Base-by-base conservation (phyloP, 345 rosid species). In the Turnera subulata region DNA sequence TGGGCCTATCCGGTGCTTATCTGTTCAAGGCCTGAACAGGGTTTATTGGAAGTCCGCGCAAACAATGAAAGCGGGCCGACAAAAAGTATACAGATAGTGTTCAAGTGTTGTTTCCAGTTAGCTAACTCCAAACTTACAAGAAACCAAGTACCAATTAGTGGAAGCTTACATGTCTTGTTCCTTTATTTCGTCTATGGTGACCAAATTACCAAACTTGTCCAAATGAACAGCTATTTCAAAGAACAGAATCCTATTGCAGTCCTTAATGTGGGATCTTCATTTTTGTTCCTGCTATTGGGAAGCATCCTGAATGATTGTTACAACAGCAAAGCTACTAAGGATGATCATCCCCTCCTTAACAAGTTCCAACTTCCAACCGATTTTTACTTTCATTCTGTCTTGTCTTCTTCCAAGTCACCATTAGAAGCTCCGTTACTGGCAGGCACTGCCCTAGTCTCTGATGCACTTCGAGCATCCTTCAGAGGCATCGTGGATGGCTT, bases 341-440 rank as follows among this genome's bases (percentile, higher is more conserved):
- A 60, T 37, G 22, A 46, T 38, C 47, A 19, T 53, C 37, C 44
- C 44, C 12, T 14, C 10, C 23, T 18, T 29, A 47, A 8, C 4
- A 29, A 29, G 5, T 29, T 29, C 5, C n/a, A 61, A 43, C 42
- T 22, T 58, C 20, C 1, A n/a, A 14, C 39, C 43, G 38, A 48
- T 39, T 50, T 65, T 63, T n/a, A n/a, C 46, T 48, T 46, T 78
- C 67, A 91, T 62, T 76, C 89, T 15, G 81, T 83, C 67, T 91
- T 88, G 60, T 91, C 98, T 88, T 86, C 96, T 76, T 86, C 96
- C 45, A 71, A 12, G 65, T 82, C 88, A 20, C 63, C 69, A 20
- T 70, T 79, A 6, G 65, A 48, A 55, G 70, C 67, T 55, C 61
- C 78, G 1, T 78, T 64, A 32, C 68, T 74, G 21, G 45, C 50